These are phyloP conservation scores for Elsinoe necatrix DNA, from an alignment of 2,329 filamentous ascomycete species.

Conservation along the genomic window DNA sequence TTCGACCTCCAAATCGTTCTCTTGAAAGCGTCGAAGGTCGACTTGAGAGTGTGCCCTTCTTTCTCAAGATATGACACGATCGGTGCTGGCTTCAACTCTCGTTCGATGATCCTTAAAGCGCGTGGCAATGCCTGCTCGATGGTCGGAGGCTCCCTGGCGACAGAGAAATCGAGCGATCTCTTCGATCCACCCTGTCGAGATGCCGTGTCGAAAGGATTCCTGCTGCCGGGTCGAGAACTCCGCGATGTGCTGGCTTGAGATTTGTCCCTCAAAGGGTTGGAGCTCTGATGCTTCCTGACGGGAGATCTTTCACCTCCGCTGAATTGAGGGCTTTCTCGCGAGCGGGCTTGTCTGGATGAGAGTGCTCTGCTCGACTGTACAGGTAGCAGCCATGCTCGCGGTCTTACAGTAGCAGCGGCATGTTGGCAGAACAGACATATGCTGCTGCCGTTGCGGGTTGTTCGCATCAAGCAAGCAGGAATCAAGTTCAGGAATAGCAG, in stretches of 20 bases:
- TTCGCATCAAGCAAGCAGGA: not conserved
- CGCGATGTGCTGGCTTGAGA: not conserved
- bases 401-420: not conserved
- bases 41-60: constrained; percentile 22
- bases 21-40: constrained; percentile 24
- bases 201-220: not conserved
- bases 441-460: constrained; percentile 9
- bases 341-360: not conserved
- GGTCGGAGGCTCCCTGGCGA: not conserved
- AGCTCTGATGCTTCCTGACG: not conserved
- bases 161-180: not conserved
- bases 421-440: constrained; percentile 15
- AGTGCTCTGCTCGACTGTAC: not conserved
- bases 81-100: constrained; percentile 27
- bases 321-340: not conserved
- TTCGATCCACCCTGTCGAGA: not conserved
- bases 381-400: not conserved
- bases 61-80: constrained; percentile 25
- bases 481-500: not conserved
- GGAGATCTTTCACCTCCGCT: not conserved
- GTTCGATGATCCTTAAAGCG: constrained; percentile 21
- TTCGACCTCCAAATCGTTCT: constrained; percentile 12
- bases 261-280: not conserved
- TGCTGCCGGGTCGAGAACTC: not conserved
- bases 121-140: constrained; percentile 19